Evolutionary conservation across 169 alveolate genomes (phyloP).

Genomic region (Theileria annulata): DNA sequence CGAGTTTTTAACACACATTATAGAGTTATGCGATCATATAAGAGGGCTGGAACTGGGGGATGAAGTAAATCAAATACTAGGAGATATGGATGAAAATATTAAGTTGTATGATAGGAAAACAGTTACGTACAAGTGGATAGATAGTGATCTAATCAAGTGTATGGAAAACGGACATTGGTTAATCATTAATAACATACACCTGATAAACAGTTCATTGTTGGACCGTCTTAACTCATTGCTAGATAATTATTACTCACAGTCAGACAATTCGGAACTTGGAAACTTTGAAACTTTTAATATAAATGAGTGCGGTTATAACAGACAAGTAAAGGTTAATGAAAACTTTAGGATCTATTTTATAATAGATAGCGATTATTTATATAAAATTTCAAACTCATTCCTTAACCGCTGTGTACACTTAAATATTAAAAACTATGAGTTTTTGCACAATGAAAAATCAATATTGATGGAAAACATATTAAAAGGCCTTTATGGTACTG

Average conservation of each 20-base stretch:
- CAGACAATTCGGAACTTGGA: conserved; percentile 17
- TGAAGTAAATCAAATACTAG: background rate
- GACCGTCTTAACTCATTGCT: conserved; percentile 92
- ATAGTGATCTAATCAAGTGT: conserved; percentile 85
- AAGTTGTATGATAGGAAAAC: conserved; percentile 12
- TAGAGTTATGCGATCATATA: background rate
- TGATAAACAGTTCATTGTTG: conserved; percentile 88
- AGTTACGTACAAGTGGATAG: conserved; percentile 73
- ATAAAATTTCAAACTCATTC: conserved; percentile 83
- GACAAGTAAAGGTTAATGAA: conserved; percentile 82
- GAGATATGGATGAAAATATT: background rate
- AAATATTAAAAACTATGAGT: conserved; percentile 39
- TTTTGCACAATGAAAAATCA: background rate
- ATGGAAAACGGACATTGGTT: conserved; percentile 91
- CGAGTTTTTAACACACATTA: background rate
- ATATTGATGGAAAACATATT: background rate
- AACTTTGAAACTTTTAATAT: conserved; percentile 25
- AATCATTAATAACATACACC: conserved; percentile 86
- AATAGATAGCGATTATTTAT: conserved; percentile 67
- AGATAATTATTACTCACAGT: conserved; percentile 66
- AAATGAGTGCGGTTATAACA: conserved; percentile 76
- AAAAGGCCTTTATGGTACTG: background rate
- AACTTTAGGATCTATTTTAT: conserved; percentile 89
- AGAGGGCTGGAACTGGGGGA: background rate
- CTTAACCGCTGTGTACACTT: conserved; percentile 89